Evolutionary conservation across 306 rosid genomes (phyloP).

Genomic region (Adenanthera pavonina): DNA sequence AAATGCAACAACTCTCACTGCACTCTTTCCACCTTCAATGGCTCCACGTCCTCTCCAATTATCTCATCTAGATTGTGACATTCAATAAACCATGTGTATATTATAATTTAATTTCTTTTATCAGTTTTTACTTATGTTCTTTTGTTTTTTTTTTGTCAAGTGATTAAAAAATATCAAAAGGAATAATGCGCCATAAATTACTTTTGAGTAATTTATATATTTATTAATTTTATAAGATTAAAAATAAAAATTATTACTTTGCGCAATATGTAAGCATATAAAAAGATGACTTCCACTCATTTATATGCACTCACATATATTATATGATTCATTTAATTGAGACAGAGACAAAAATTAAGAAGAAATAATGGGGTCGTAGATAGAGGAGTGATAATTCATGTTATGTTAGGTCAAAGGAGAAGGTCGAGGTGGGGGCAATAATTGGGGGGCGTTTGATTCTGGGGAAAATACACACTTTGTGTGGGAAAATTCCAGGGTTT

Average conservation of each 20-base stretch:
- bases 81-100: background rate
- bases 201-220: too few relatives aligned
- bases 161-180: background rate
- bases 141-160: background rate
- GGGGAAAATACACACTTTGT: slow-evolving; percentile 43
- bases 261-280: background rate
- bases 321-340: background rate
- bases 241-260: background rate
- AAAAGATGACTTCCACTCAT: background rate
- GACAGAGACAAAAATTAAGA: background rate
- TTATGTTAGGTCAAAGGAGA: background rate
- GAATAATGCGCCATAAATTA: background rate
- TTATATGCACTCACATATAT: background rate
- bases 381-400: background rate
- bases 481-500: slow-evolving; percentile 41
- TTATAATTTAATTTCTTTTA: background rate
- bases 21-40: slow-evolving; percentile 41
- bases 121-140: background rate
- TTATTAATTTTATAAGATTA: too few relatives aligned
- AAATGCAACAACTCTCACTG: slow-evolving; percentile 32
- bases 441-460: slow-evolving; percentile 48
- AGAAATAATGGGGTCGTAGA: background rate
- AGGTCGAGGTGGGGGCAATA: slow-evolving; percentile 39
- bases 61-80: slow-evolving; percentile 40
- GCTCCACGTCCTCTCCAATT: slow-evolving; percentile 43